Conservation (phyloP, 2,329 filamentous ascomycete species). For the Pseudogymnoascus sp. region DNA sequence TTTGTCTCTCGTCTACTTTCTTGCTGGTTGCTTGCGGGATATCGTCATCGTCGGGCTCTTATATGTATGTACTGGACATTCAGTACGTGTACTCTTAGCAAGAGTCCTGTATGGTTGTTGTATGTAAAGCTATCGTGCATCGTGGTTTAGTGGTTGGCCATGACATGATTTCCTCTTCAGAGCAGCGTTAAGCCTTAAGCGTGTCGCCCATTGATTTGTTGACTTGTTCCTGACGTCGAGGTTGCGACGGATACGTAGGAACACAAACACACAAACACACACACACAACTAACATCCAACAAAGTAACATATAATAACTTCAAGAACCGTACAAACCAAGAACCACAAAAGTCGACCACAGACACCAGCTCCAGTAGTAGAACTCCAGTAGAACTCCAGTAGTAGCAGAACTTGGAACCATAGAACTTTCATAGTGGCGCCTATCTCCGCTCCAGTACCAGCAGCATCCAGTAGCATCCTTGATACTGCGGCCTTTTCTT, state of each 20-base stretch:
- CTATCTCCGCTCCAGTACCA: neutral
- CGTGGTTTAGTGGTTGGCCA: neutral
- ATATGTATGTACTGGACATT: neutral
- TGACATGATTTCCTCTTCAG: neutral
- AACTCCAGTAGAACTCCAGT: neutral
- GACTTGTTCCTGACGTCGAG: neutral
- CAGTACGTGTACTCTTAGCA: neutral
- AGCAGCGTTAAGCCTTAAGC: neutral
- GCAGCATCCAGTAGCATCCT: neutral
- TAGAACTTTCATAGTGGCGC: neutral
- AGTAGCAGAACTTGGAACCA: neutral
- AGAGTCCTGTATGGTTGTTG: neutral
- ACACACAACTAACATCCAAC: neutral
- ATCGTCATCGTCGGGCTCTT: neutral
- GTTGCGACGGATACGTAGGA: neutral
- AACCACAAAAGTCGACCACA: neutral
- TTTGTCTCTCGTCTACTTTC: neutral
- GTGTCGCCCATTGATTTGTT: neutral
- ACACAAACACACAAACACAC: no score
- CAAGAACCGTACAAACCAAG: neutral
- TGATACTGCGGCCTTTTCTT: neutral
- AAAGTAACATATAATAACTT: neutral
- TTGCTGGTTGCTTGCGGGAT: neutral
- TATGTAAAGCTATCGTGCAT: neutral
- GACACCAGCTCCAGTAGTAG: neutral